Base-by-base conservation (phyloP, 1,139 yeast species). In the Pichia sp. region DNA sequence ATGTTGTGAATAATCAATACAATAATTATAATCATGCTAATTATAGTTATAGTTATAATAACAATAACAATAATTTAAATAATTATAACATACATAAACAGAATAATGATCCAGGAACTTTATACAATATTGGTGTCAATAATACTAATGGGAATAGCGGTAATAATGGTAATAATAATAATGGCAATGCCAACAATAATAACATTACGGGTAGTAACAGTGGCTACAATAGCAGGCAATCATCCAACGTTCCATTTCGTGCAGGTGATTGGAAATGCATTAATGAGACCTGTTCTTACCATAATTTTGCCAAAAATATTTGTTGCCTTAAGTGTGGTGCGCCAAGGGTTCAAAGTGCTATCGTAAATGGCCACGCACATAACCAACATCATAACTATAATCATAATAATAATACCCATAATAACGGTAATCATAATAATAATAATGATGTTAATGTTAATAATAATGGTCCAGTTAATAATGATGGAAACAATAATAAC, bases 191-290 rank as follows among this genome's bases (percentile, higher is more conserved):
- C 46, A 52, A 54, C 30, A 45, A 45, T 27, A 48, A 51, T 36
- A 52, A 51, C 36, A 46, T 49, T 41, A 49, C 51, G 30, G 42
- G 37, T 35, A 43, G 42, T 24, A 51, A 47, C 35, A 47, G 38
- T 35, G 46, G 42, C 37, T 46, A 42, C 30, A 49, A 42, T 29
- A 53, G 56, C 41, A 37, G 50, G 25, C 55, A 48, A 34, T 49
- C 60, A 9, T 59, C 64, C 38, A 69, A 74, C 51, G 95, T 89
- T 11, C 97, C 97, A 16, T 90, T 90, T 65, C 76, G 97, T 57
- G 97, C 97, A 2, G 97, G 97, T 39, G 97, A 90, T 64, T 90
- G 97, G 97, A 89, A 87, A 63, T 89, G 97, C 69, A 68, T 76
- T 29, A 76, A 74, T 52, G 94, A 84, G 44, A 73, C 78, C 31